A percentile compares a stretch with the other conserved stretches of the same genome.
These are phyloP conservation scores for Mucor mucedo DNA, from an alignment of 371 early-diverging fungal species.

Conservation along the genomic window DNA sequence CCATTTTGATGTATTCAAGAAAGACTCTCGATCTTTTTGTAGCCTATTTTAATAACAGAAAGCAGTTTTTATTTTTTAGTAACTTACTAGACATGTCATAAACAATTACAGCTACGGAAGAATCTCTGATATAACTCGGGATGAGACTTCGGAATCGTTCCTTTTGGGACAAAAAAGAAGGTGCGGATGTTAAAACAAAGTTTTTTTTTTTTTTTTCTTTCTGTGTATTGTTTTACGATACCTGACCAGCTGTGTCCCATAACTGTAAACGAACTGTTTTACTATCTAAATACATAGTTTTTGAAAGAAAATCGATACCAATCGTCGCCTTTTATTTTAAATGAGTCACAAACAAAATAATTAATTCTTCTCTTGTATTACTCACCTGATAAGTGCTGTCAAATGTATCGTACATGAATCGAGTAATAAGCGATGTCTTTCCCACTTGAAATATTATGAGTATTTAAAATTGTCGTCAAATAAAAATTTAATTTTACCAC, in stretches of 20 bases:
- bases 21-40: slow-evolving; percentile 82
- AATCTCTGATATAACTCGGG: slow-evolving; percentile 98
- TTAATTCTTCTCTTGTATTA: neutral
- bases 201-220: slow-evolving; percentile 1
- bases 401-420: slow-evolving; percentile 98
- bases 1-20: slow-evolving; percentile 96
- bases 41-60: too few relatives aligned
- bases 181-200: neutral
- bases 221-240: slow-evolving; percentile 38
- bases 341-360: neutral
- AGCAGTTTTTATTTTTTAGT: neutral
- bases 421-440: slow-evolving; percentile 97
- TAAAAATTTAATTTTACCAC: slow-evolving; percentile 64
- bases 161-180: slow-evolving; percentile 37
- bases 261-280: slow-evolving; percentile 97
- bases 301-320: slow-evolving; percentile 99
- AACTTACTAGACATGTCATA: slow-evolving; percentile 92
- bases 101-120: slow-evolving; percentile 97
- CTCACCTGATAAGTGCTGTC: slow-evolving; percentile 91
- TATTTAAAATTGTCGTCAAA: neutral
- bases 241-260: slow-evolving; percentile 99
- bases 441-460: slow-evolving; percentile 69
- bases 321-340: slow-evolving; percentile 89
- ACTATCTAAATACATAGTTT: slow-evolving; percentile 98
- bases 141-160: slow-evolving; percentile 97